Percentiles rank a stretch among this genome's conserved stretches.
Conservation (phyloP, 257 asterid genomes). For the Salvia splendens region DNA sequence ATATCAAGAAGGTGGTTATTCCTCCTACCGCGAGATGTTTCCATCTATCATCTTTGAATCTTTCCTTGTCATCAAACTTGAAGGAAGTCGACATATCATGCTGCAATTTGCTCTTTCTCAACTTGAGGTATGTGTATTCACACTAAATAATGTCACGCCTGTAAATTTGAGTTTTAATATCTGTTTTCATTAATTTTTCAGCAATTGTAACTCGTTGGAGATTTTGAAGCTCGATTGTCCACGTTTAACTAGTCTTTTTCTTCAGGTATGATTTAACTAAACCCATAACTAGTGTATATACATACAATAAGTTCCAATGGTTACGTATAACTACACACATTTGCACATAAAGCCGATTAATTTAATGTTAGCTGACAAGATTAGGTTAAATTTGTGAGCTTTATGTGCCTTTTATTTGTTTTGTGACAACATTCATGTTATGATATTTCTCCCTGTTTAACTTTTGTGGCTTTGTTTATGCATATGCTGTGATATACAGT, state of each 20-base stretch:
- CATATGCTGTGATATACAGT: constrained; percentile 41
- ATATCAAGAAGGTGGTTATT: constrained; percentile 83
- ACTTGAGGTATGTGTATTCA: constrained; percentile 68
- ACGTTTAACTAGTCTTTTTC: constrained; percentile 85
- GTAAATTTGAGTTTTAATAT: constrained; percentile 18
- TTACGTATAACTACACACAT: no score
- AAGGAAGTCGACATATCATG: constrained; percentile 94
- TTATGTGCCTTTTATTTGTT: neutral
- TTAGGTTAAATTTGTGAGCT: neutral
- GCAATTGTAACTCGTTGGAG: constrained; percentile 91
- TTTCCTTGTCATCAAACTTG: constrained; percentile 80
- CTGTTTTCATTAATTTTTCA: constrained; percentile 37
- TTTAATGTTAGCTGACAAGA: neutral
- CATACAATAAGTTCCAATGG: no score
- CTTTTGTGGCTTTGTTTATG: constrained; percentile 3
- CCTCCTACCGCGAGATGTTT: constrained; percentile 77
- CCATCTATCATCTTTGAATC: constrained; percentile 73
- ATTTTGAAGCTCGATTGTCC: constrained; percentile 88
- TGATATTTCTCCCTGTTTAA: constrained; percentile 1
- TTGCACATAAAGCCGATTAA: no score
- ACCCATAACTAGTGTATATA: neutral
- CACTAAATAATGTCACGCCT: neutral
- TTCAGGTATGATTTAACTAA: constrained; percentile 62
- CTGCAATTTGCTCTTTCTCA: constrained; percentile 71
- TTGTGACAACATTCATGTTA: neutral